phyloP scores from a whole-genome alignment of 2,329 filamentous ascomycete species.

The Fusarium sp. region DNA sequence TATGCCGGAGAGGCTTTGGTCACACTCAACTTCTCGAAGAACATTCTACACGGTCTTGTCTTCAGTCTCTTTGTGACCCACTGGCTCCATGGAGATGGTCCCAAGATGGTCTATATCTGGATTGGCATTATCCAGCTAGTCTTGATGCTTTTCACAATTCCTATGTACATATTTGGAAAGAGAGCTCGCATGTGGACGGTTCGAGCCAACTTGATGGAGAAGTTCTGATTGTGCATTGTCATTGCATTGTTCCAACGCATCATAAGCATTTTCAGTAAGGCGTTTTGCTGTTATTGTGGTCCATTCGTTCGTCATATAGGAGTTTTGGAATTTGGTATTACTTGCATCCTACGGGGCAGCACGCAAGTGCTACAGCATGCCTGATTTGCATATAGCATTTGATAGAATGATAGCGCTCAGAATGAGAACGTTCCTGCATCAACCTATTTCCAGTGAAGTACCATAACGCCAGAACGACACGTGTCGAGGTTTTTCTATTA shows the following conservation, averaged over 20 bases:
- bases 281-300: neutral
- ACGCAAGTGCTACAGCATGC: conserved; percentile 10
- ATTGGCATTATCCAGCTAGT: conserved; percentile 88
- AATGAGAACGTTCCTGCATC: neutral
- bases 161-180: conserved; percentile 96
- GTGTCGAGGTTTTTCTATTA: neutral
- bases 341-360: conserved; percentile 4
- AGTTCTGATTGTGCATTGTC: conserved; percentile 54
- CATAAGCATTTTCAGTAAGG: neutral
- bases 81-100: conserved; percentile 82
- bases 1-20: conserved; percentile 95
- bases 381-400: conserved; percentile 1
- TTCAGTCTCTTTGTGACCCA: conserved; percentile 89
- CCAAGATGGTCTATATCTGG: conserved; percentile 81
- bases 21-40: conserved; percentile 94
- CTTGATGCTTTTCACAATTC: conserved; percentile 78
- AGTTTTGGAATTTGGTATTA: conserved; percentile 3
- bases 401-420: neutral
- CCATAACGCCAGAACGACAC: neutral
- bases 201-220: conserved; percentile 86
- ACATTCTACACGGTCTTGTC: conserved; percentile 88
- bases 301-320: neutral
- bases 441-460: neutral
- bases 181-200: conserved; percentile 94
- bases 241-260: conserved; percentile 21